Evolutionary conservation across 768 basidiomycete genomes (phyloP), one percentile per base, ranked within the genome.

Genomic region (Amanita rubescens): DNA sequence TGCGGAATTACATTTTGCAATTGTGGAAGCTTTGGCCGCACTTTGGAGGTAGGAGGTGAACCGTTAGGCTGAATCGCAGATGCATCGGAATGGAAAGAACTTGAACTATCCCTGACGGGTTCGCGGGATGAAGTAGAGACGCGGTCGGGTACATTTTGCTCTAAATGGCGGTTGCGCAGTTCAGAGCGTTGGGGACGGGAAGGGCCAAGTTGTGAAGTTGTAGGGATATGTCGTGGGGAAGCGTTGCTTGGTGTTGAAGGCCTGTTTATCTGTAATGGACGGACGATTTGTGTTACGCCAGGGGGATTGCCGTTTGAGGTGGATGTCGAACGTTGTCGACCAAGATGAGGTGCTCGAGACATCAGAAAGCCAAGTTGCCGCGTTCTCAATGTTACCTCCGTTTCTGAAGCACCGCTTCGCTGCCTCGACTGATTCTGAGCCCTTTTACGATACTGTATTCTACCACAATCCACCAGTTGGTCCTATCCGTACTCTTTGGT

Each of bases 111-210:
- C 57, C 77, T 71, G 58, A 74, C 69, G 14, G 59, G 65, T 42
- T 69, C 70, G 55, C 68, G 67, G 47, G 77, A 78, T 30, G 76
- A 75, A 4, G 68, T 66, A 14, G 78, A 80, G 34, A 68, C 65
- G 19, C 72, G 71, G 55, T 83, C 81, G 39, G 78, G 76, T 27
- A 63, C 67, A 39, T 78, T 75, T 57, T 79, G 70, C 46, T 84
- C 82, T 19, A 80, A 76, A 50, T 68, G 65, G 53, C 82, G 75
- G 50, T 70, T 71, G 63, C 86, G 75, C 37, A 82, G 67, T 46
- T 85, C 86, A 12, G 85, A 87, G 62, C 85, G 71, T 62, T 81
- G 79, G 12, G 86, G 86, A 44, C 85, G 78, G 47, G 77, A 71
- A 15, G 85, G 85, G 15, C 78, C 79, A 56, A 70, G 68, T 9